Evolutionary conservation across 345 rosid species (phyloP).

Genomic region (Citrus australasica): DNA sequence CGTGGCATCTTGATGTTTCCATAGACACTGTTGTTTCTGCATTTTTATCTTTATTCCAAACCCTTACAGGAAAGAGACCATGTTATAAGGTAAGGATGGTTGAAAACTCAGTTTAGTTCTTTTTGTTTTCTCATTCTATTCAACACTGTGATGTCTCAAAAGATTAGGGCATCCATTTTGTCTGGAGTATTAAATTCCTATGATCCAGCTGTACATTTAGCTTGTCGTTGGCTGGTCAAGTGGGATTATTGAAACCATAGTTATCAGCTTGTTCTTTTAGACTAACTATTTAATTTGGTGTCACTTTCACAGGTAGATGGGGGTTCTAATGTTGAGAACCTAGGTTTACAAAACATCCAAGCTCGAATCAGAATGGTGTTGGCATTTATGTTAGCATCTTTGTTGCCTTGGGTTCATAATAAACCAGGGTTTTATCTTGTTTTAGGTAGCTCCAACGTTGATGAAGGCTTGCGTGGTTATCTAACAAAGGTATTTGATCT

Average conservation of each 20-base stretch:
- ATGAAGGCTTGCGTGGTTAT: constrained; percentile 93
- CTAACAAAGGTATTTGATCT: constrained; percentile 65
- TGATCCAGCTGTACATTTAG: background rate
- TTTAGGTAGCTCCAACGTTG: constrained; percentile 92
- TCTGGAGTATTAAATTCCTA: background rate
- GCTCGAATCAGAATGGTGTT: constrained; percentile 96
- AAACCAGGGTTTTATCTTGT: constrained; percentile 91
- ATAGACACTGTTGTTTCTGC: constrained; percentile 86
- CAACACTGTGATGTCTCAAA: background rate
- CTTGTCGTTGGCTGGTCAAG: background rate
- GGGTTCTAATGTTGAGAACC: constrained; percentile 82
- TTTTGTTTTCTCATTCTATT: background rate
- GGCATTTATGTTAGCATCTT: constrained; percentile 87
- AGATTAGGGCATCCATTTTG: background rate
- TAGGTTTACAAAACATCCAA: constrained; percentile 90
- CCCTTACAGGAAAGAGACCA: constrained; percentile 80
- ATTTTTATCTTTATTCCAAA: constrained; percentile 67
- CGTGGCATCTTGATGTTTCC: constrained; percentile 89
- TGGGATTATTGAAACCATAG: background rate
- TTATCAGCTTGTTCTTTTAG: background rate
- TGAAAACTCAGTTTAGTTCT: background rate
- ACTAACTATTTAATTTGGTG: background rate
- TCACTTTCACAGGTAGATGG: constrained; percentile 69
- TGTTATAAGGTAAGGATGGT: constrained; percentile 61
- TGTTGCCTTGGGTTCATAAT: constrained; percentile 94